A percentile compares a stretch with the other conserved stretches of the same genome.
These are phyloP conservation scores for Myxozyma melibiosi DNA, from an alignment of 805 yeast genomes.

Conservation along the genomic window DNA sequence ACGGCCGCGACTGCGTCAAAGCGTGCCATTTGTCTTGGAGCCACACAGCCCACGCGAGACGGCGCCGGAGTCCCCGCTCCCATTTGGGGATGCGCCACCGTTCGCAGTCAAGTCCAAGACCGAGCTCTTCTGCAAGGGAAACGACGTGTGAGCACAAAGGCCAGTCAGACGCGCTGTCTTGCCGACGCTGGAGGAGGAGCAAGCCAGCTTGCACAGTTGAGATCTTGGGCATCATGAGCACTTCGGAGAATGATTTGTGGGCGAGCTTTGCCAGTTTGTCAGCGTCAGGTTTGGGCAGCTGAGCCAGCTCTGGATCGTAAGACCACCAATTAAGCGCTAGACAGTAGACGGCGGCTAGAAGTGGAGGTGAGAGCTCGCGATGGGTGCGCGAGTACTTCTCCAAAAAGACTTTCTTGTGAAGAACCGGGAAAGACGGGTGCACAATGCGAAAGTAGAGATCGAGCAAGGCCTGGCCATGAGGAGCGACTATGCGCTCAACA, in stretches of 20 bases:
- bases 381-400: conserved; percentile 91
- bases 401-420: conserved; percentile 86
- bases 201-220: conserved; percentile 92
- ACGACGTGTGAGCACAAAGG: conserved; percentile 55
- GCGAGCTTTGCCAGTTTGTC: conserved; percentile 71
- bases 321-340: conserved; percentile 96
- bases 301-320: conserved; percentile 72
- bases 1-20: conserved; percentile 77
- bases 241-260: conserved; percentile 63
- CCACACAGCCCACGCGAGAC: conserved; percentile 96
- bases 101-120: conserved; percentile 84
- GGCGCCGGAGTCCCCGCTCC: conserved; percentile 86
- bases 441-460: conserved; percentile 81
- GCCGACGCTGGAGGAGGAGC: conserved; percentile 60
- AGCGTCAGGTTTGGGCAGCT: conserved; percentile 77
- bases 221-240: conserved; percentile 81
- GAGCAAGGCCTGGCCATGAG: conserved; percentile 73
- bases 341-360: conserved; percentile 86
- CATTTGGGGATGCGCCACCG: conserved; percentile 92
- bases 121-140: conserved; percentile 85
- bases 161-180: conserved; percentile 32
- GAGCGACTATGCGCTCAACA: conserved; percentile 84
- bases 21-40: conserved; percentile 91
- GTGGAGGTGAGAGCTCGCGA: conserved; percentile 87
- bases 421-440: conserved; percentile 88